phyloP scores from a whole-genome alignment of 805 yeast species.

The Wickerhamiella azyma region DNA sequence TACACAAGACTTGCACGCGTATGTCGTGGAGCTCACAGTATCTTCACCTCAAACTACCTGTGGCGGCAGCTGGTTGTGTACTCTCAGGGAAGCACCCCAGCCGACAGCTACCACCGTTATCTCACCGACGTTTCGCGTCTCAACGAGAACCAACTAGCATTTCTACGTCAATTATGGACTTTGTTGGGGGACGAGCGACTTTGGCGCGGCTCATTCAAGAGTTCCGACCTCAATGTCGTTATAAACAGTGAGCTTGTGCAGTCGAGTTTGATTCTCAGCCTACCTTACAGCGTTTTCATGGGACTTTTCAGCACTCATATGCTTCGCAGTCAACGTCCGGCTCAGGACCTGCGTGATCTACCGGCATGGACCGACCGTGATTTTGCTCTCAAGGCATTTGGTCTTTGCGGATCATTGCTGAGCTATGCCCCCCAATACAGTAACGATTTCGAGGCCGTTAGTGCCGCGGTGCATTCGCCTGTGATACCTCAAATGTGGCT shows the following conservation, averaged over 20 bases:
- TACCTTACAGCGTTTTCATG: neutral
- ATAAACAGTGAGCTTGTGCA: neutral
- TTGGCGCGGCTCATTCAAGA: neutral
- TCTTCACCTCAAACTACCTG: neutral
- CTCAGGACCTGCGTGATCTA: neutral
- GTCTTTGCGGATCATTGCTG: neutral
- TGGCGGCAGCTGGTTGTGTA: neutral
- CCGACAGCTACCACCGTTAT: neutral
- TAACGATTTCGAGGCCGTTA: neutral
- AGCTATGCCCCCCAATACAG: neutral
- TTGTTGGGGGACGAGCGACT: neutral
- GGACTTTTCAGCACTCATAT: neutral
- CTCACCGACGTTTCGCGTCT: neutral
- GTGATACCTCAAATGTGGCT: neutral
- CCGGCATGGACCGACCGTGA: neutral
- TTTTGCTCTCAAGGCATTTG: neutral
- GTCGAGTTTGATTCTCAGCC: neutral
- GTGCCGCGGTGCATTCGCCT: neutral
- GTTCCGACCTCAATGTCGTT: neutral
- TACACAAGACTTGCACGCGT: neutral
- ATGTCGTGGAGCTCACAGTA: neutral
- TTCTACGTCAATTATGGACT: neutral
- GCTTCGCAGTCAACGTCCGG: neutral
- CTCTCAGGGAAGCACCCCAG: neutral
- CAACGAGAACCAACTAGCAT: neutral